Conservation (phyloP, 148 eudicot species). For the Rhododendron simsii region DNA sequence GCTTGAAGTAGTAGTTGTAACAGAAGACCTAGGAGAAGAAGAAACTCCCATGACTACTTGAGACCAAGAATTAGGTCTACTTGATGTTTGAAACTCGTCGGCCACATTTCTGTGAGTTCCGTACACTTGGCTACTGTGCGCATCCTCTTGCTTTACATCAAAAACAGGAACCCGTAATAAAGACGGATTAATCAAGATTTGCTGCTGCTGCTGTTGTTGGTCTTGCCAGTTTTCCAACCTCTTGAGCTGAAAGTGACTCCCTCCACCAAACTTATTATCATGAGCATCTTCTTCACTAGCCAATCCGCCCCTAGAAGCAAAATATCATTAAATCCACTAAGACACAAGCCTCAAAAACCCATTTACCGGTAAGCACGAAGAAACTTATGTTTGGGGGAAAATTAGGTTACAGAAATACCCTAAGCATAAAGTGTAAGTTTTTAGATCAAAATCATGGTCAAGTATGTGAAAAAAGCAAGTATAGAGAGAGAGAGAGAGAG, state of each 20-base stretch:
- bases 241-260: constrained; percentile 27
- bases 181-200: constrained; percentile 11
- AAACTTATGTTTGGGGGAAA: not conserved
- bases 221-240: constrained; percentile 38
- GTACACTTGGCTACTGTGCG: constrained; percentile 6
- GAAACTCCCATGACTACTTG: constrained; percentile 30
- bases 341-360: not conserved
- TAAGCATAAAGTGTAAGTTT: not conserved
- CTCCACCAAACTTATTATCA: constrained; percentile 27
- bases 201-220: not conserved
- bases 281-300: constrained; percentile 23
- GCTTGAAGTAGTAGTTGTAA: constrained; percentile 28
- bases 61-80: constrained; percentile 29
- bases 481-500: constrained; percentile 15
- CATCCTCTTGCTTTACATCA: constrained; percentile 22
- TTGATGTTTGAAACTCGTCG: not conserved
- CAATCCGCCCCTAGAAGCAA: constrained; percentile 29
- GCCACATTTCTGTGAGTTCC: not conserved
- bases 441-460: not conserved
- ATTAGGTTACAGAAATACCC: not conserved
- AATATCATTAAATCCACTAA: not conserved
- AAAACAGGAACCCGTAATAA: constrained; percentile 5
- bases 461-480: not conserved
- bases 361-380: not conserved
- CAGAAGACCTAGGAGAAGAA: constrained; percentile 40